phyloP scores from a whole-genome alignment of 768 basidiomycete genomes.

The Suillus brevipes region DNA sequence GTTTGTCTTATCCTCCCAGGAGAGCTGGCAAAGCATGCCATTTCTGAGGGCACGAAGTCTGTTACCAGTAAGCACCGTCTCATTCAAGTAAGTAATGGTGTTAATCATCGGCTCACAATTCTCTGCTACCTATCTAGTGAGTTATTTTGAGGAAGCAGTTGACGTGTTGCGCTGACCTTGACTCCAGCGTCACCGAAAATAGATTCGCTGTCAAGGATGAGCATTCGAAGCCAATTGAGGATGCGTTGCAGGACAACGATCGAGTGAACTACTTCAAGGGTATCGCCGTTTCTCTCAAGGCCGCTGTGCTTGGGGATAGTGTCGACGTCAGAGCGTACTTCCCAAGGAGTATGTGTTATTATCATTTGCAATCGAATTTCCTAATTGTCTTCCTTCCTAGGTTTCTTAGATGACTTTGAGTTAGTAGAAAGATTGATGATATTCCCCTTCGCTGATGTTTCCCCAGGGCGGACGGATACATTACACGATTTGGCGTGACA shows the following conservation, averaged over 20 bases:
- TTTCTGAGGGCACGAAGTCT: too few species aligned
- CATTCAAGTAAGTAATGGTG: too few species aligned
- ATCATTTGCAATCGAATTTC: too few species aligned
- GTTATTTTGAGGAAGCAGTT: conserved; percentile 11
- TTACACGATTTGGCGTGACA: conserved; percentile 67
- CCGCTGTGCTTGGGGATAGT: too few species aligned
- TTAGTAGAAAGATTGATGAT: conserved; percentile 9
- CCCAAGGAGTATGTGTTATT: too few species aligned
- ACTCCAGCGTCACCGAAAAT: conserved; percentile 66
- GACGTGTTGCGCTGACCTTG: background rate
- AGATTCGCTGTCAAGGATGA: conserved; percentile 72
- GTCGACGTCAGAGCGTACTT: conserved; percentile 40
- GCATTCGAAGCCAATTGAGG: conserved; percentile 49
- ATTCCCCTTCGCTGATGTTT: background rate
- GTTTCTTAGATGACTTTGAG: conserved; percentile 74
- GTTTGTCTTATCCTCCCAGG: too few species aligned
- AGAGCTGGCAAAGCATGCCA: too few species aligned
- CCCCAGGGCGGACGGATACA: conserved; percentile 61
- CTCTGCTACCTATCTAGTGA: conserved; percentile 58
- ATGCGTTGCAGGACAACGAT: conserved; percentile 56
- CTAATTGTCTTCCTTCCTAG: conserved; percentile 26
- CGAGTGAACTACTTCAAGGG: conserved; percentile 43
- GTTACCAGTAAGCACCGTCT: too few species aligned
- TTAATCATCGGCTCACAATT: too few species aligned
- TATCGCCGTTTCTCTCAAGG: too few species aligned